Base-by-base conservation (phyloP, 495 filamentous ascomycete species). In the Penicillium ochrochloron region DNA sequence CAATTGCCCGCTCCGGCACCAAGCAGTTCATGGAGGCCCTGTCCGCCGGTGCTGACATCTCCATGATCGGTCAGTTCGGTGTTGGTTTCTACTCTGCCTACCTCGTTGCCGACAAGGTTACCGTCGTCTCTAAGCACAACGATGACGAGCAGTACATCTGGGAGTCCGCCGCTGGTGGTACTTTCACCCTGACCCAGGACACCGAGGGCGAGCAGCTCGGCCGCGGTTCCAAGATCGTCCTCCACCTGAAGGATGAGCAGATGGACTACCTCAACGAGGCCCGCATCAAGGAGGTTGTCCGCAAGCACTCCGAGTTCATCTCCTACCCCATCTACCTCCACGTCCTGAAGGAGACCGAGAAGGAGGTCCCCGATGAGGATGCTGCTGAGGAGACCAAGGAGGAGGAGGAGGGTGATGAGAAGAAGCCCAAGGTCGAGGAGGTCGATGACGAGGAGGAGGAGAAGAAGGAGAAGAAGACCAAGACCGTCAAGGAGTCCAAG, bases 241-340 rank as follows among this genome's bases (percentile, higher is more conserved):
- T 99, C 60, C 90, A 98, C 86, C 85, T 99, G 72, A 99, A 99
- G 90, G 95, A 99, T 75, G 95, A 98, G 89, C 95, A 98, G 85
- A 86, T 82, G 64, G 95, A 98, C 81, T 99, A 97, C 87, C 89
- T 98, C 73, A 94, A 97, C 81, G 94, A 97, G 88, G 88, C 88
- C 85, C 93, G 94, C 86, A 92, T 99, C 86, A 99, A 99, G 91
- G 95, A 99, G 88, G 93, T 99, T 67, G 92, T 99, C 83, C 97
- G 97, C 92, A 99, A 99, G 91, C 95, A 99, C 90, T 98, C 95
- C 79, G 95, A 99, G 86, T 99, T 99, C 90, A 99, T 99, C 87
- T 98, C 96, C 58, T 99, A 99, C 88, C 95, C 95, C 70, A 99
- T 99, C 88, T 99, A 97, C 87, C 95, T 99, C 64, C 95, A 99